These are phyloP conservation scores for Agrocybe pediades DNA, from an alignment of 768 basidiomycete genomes.

Conservation along the genomic window DNA sequence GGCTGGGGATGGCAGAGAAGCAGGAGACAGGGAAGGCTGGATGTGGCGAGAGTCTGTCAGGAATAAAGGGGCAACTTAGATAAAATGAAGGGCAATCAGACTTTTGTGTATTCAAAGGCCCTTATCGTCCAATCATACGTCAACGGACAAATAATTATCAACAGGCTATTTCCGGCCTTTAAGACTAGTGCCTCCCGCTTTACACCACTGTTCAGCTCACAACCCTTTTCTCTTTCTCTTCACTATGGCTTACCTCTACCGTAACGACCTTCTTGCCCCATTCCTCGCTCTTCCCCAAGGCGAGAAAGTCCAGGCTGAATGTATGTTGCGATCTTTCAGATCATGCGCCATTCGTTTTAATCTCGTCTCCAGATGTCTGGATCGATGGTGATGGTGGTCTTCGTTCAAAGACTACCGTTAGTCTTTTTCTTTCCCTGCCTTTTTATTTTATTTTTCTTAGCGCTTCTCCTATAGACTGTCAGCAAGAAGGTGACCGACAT, in stretches of 20 bases:
- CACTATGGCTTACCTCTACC: slow-evolving; percentile 49
- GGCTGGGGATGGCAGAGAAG: neutral
- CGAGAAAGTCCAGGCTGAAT: slow-evolving; percentile 93
- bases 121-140: slow-evolving; percentile 50
- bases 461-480: slow-evolving; percentile 62
- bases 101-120: neutral
- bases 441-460: slow-evolving; percentile 8
- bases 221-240: slow-evolving; percentile 20
- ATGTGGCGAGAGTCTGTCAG: slow-evolving; percentile 3
- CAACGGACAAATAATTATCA: slow-evolving; percentile 31
- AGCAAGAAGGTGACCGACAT: slow-evolving; percentile 85
- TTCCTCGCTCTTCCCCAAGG: slow-evolving; percentile 91
- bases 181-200: slow-evolving; percentile 20
- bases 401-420: slow-evolving; percentile 93
- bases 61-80: neutral
- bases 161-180: slow-evolving; percentile 23
- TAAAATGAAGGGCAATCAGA: slow-evolving; percentile 1
- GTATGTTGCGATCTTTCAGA: slow-evolving; percentile 41
- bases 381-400: slow-evolving; percentile 94
- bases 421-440: slow-evolving; percentile 26
- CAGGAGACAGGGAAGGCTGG: neutral
- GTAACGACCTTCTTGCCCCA: slow-evolving; percentile 85
- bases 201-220: slow-evolving; percentile 23
- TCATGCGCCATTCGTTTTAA: slow-evolving; percentile 15
- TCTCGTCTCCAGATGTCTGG: slow-evolving; percentile 80